Evolutionary conservation across 306 rosid species (phyloP).

Genomic region (Pterocarpus santalinus): DNA sequence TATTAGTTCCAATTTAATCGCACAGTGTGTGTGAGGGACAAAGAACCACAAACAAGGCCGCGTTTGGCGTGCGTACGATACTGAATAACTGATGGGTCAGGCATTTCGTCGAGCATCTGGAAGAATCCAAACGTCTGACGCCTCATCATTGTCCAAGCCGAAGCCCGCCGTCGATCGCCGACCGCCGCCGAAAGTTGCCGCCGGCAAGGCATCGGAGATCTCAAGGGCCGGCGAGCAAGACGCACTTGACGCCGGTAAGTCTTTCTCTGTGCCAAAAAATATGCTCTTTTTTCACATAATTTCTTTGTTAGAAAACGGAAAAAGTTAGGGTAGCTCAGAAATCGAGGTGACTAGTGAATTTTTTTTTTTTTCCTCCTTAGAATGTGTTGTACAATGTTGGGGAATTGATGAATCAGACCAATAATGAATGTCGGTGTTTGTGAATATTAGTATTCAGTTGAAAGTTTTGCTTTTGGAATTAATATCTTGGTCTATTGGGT

Average conservation of each 20-base stretch:
- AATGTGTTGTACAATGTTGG: neutral
- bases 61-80: slow-evolving; percentile 11
- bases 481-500: neutral
- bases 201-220: slow-evolving; percentile 47
- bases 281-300: neutral
- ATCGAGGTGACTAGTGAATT: neutral
- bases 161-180: slow-evolving; percentile 58
- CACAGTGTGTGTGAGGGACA: neutral
- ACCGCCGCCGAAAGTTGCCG: slow-evolving; percentile 56
- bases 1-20: neutral
- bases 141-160: slow-evolving; percentile 60
- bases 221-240: slow-evolving; percentile 52
- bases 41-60: neutral
- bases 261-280: neutral
- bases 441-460: slow-evolving; percentile 11
- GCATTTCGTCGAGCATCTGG: slow-evolving; percentile 98
- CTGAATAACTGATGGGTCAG: slow-evolving; percentile 74
- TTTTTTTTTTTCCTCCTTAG: neutral
- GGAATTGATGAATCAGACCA: slow-evolving; percentile 1
- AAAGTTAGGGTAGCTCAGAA: neutral
- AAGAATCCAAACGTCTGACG: slow-evolving; percentile 61
- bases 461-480: slow-evolving; percentile 27
- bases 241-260: slow-evolving; percentile 58
- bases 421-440: neutral
- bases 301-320: slow-evolving; percentile 11